Conservation (phyloP, 2,329 filamentous ascomycete species). For the Pleoardoris graminearum region DNA sequence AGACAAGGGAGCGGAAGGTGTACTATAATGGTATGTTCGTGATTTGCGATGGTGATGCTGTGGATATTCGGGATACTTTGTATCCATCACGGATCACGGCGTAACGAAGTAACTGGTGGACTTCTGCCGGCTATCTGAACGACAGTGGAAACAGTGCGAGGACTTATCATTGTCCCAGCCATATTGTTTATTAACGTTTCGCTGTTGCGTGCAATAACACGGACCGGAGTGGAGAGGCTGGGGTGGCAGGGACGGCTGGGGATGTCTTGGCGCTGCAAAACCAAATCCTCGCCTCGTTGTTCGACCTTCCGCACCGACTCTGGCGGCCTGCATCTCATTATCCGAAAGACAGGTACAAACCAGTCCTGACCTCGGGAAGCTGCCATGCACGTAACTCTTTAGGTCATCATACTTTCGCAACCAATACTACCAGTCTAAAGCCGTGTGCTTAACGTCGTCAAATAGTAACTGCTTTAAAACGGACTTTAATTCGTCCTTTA, state of each 20-base stretch:
- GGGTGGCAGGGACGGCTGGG: slow-evolving; percentile 5
- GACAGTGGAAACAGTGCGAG: background rate
- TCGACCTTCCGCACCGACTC: too few species aligned
- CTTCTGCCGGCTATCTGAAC: background rate
- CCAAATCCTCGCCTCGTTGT: background rate
- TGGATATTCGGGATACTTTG: slow-evolving; percentile 12
- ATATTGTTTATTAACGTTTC: background rate
- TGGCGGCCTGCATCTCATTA: too few species aligned
- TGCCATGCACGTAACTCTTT: too few species aligned
- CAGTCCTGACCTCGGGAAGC: too few species aligned
- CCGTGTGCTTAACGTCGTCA: too few species aligned
- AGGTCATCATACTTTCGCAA: too few species aligned
- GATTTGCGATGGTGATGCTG: slow-evolving; percentile 8
- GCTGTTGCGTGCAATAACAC: background rate
- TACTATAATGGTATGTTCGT: slow-evolving; percentile 8
- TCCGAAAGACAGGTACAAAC: too few species aligned
- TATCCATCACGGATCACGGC: slow-evolving; percentile 11
- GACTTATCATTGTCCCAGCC: background rate
- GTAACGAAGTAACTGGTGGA: too few species aligned
- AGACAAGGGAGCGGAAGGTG: slow-evolving; percentile 3
- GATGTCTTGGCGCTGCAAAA: background rate
- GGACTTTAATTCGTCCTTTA: too few species aligned
- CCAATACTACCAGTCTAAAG: too few species aligned
- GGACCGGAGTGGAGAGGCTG: background rate
- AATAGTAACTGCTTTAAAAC: too few species aligned